phyloP scores from a whole-genome alignment of 805 yeast genomes.

The Teunomyces cretensis region DNA sequence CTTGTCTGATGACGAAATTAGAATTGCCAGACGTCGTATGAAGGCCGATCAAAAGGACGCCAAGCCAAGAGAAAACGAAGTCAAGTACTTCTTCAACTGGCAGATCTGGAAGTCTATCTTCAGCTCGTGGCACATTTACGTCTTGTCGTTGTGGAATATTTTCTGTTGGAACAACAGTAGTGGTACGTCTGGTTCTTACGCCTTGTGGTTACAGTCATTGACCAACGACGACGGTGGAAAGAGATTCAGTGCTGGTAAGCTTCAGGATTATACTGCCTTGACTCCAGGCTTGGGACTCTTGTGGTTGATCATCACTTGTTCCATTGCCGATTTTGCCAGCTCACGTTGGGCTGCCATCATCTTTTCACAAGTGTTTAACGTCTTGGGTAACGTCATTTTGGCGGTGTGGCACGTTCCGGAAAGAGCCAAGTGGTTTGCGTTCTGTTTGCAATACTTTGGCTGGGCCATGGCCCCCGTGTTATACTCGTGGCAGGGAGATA shows the following conservation, averaged over 20 bases:
- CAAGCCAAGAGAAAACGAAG: constrained; percentile 14
- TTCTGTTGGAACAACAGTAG: constrained; percentile 65
- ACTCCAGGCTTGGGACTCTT: constrained; percentile 45
- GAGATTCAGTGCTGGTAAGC: constrained; percentile 27
- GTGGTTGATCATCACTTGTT: constrained; percentile 38
- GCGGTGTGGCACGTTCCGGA: constrained; percentile 60
- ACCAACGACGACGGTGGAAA: constrained; percentile 7
- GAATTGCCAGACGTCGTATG: constrained; percentile 27
- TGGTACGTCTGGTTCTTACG: constrained; percentile 41
- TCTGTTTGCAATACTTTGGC: constrained; percentile 56
- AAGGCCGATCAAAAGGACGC: constrained; percentile 14
- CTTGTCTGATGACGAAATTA: constrained; percentile 36
- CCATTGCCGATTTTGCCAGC: constrained; percentile 36
- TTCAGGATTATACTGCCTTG: constrained; percentile 45
- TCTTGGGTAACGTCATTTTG: constrained; percentile 52
- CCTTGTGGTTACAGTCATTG: constrained; percentile 51
- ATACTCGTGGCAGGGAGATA: constrained; percentile 58
- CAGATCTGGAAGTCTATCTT: constrained; percentile 54
- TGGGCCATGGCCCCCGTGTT: constrained; percentile 65
- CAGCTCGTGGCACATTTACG: constrained; percentile 60
- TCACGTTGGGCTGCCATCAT: constrained; percentile 56
- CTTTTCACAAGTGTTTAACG: constrained; percentile 53
- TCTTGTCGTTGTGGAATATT: constrained; percentile 52
- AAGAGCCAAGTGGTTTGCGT: constrained; percentile 66
- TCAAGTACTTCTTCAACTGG: constrained; percentile 39